Percentiles rank a stretch among this genome's conserved stretches.
phyloP scores from a whole-genome alignment of 2,329 filamentous ascomycete genomes.

The Cytospora paraplurivora region DNA sequence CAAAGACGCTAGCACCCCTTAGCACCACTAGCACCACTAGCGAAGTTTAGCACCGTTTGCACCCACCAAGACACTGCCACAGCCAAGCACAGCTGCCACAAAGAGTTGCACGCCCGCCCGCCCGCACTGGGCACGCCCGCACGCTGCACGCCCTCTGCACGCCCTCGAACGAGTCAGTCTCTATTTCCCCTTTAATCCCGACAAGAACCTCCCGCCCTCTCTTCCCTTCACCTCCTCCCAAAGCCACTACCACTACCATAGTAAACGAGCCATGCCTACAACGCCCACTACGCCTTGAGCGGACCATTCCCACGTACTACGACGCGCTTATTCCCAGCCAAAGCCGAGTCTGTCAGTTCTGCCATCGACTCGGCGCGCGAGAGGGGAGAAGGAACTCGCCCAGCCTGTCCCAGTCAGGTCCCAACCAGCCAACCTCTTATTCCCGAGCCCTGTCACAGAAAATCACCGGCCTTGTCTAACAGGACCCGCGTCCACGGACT shows the following conservation, averaged over 20 bases:
- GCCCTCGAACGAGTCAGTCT: neutral
- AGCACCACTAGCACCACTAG: neutral
- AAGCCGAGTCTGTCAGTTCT: neutral
- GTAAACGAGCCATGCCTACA: too few relatives aligned
- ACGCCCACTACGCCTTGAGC: neutral
- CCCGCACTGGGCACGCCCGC: too few relatives aligned
- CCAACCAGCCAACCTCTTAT: conserved; percentile 20
- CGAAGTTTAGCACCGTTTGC: neutral
- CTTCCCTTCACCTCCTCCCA: neutral
- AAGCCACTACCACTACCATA: neutral
- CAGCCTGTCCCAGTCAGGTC: neutral
- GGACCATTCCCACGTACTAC: neutral
- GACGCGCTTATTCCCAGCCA: conserved; percentile 20
- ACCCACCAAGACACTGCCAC: too few relatives aligned
- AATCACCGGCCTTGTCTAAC: conserved; percentile 7
- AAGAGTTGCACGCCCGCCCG: too few relatives aligned
- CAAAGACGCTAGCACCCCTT: neutral
- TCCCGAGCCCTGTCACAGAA: conserved; percentile 20
- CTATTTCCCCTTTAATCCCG: conserved; percentile 2
- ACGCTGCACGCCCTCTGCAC: too few relatives aligned
- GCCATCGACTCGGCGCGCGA: neutral
- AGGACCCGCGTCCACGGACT: conserved; percentile 23
- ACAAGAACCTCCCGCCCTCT: neutral
- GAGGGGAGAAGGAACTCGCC: neutral
- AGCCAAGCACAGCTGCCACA: too few relatives aligned